Conservation (phyloP, 352 stramenopile species). For the Globisporangium spinosum region DNA sequence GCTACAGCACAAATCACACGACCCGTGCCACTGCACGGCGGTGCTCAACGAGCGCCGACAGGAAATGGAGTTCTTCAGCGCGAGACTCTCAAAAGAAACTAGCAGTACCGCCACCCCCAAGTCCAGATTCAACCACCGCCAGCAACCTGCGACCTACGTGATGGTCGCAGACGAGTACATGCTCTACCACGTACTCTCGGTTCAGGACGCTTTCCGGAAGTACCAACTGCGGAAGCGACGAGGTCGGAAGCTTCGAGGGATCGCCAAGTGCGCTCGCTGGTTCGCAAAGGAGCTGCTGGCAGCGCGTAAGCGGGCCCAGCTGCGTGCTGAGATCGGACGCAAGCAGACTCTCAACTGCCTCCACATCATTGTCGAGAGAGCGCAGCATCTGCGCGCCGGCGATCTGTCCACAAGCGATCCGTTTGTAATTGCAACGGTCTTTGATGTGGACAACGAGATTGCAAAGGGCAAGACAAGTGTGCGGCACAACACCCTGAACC, state of each 20-base stretch:
- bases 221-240: constrained; percentile 22
- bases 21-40: constrained; percentile 50
- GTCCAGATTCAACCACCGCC: constrained; percentile 8
- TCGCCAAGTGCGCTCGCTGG: constrained; percentile 31
- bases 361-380: constrained; percentile 50
- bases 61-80: constrained; percentile 61
- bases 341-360: constrained; percentile 52
- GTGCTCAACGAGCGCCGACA: constrained; percentile 52
- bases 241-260: constrained; percentile 26
- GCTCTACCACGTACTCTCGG: constrained; percentile 63
- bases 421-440: constrained; percentile 38
- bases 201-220: constrained; percentile 61
- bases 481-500: constrained; percentile 44
- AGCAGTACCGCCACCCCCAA: not conserved
- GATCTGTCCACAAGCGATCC: constrained; percentile 65
- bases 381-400: constrained; percentile 37
- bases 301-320: constrained; percentile 23
- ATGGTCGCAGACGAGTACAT: constrained; percentile 51
- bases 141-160: constrained; percentile 38
- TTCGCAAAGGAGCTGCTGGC: constrained; percentile 23
- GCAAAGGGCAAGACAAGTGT: constrained; percentile 49
- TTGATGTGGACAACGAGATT: constrained; percentile 29
- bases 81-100: constrained; percentile 1
- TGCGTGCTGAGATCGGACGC: constrained; percentile 24
- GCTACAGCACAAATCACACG: constrained; percentile 18